Evolutionary conservation across 768 basidiomycete genomes (phyloP), one percentile per base, ranked within the genome.

Genomic region (Hypholoma fasciculare): DNA sequence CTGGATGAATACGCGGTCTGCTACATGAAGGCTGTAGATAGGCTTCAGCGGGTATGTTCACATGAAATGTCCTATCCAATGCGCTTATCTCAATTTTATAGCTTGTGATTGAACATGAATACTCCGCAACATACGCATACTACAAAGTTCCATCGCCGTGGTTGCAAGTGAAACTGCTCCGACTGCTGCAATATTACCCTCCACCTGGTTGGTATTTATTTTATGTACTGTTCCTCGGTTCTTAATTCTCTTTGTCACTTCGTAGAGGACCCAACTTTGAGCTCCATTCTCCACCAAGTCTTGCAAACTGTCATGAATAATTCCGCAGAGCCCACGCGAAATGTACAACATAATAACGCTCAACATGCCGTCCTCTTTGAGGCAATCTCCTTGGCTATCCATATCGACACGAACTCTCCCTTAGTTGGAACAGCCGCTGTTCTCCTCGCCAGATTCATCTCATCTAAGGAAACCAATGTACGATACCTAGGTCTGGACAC

Each of bases 361-460:
- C 96, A 97, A 68, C 94, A 98, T 68, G 92, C 97, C 1, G 87
- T 99, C n/a, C 82, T 99, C 13, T 99, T 98, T 66, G 97, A 99
- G 74, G 96, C 96, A 19, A 99, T 99, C 67, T 81, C 93, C 60
- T 86, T 98, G 43, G 95, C 95, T 13, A 98, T 99, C 62, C 97
- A 99, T 72, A 72, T 98, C 60, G 95, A 98, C 72, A 87, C 92
- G 52, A 93, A 85, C 59, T 97, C 95, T 2, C 85, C 89, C 13
- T 82, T 98, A 13, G 96, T 98, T 12, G 82, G 84, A 56, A 90
- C 88, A 6, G 94, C 97, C 26, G 92, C 96, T 1, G 82, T 93
- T 51, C 83, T 98, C 19, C 85, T 99, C 19, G 96, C 96, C 42
- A 87, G 93, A 1, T 99, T 98, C 72, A 98, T 99, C 64, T 90